phyloP scores from a whole-genome alignment of 352 stramenopile species.

The Phytophthora europaea region DNA sequence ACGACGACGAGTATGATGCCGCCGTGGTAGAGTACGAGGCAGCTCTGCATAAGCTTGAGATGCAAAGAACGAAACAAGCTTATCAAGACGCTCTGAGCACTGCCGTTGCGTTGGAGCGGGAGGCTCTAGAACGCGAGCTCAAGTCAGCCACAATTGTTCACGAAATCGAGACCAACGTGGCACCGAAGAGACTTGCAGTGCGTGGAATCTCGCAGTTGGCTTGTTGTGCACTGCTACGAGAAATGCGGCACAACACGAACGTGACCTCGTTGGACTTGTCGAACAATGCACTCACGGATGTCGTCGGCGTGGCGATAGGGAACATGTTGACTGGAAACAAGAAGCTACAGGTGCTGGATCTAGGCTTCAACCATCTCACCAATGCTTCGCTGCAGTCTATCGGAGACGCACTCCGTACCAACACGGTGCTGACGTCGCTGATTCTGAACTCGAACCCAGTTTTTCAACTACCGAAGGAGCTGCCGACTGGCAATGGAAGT shows the following conservation, averaged over 20 bases:
- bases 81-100: slow-evolving; percentile 54
- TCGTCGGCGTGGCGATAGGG: slow-evolving; percentile 44
- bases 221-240: slow-evolving; percentile 66
- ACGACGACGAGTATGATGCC: slow-evolving; percentile 71
- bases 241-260: slow-evolving; percentile 68
- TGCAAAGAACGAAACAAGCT: slow-evolving; percentile 58
- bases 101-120: slow-evolving; percentile 48
- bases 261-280: slow-evolving; percentile 68
- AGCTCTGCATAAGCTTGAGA: slow-evolving; percentile 45
- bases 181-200: slow-evolving; percentile 58
- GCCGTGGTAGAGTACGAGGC: slow-evolving; percentile 47
- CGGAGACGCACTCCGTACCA: slow-evolving; percentile 49
- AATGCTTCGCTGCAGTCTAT: slow-evolving; percentile 45
- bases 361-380: slow-evolving; percentile 70
- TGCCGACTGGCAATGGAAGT: not conserved
- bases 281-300: slow-evolving; percentile 65
- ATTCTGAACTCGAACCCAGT: slow-evolving; percentile 73
- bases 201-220: slow-evolving; percentile 57
- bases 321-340: slow-evolving; percentile 75
- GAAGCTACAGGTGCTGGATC: slow-evolving; percentile 55
- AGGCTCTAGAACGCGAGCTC: slow-evolving; percentile 52
- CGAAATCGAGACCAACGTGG: slow-evolving; percentile 62
- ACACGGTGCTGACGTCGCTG: slow-evolving; percentile 61
- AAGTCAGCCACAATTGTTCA: slow-evolving; percentile 60
- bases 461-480: slow-evolving; percentile 43